A percentile compares a stretch with the other conserved stretches of the same genome.
Conservation (phyloP, 352 stramenopile species). For the Phytophthora lateralis region DNA sequence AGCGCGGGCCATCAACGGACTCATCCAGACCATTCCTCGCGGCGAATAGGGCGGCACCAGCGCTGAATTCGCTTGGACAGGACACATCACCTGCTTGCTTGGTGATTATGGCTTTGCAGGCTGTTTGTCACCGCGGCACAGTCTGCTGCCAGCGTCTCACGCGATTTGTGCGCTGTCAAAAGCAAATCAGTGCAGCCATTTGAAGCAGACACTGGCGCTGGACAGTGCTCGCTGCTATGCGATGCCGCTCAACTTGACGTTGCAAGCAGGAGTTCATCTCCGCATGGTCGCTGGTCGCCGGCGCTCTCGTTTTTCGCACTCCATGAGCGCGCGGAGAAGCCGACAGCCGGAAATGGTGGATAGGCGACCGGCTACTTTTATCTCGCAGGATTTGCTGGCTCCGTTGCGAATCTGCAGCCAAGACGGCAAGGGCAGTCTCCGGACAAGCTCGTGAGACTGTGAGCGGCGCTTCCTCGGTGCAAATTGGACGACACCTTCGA, state of each 20-base stretch:
- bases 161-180: background rate
- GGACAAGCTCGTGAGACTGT: slow-evolving; percentile 17
- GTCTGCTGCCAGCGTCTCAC: slow-evolving; percentile 19
- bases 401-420: slow-evolving; percentile 25
- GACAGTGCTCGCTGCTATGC: slow-evolving; percentile 24
- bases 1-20: slow-evolving; percentile 35
- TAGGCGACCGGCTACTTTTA: slow-evolving; percentile 37
- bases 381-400: slow-evolving; percentile 27
- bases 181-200: slow-evolving; percentile 32
- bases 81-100: slow-evolving; percentile 40
- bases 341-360: slow-evolving; percentile 30
- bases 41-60: slow-evolving; percentile 19
- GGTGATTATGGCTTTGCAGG: slow-evolving; percentile 40
- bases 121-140: slow-evolving; percentile 37
- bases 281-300: slow-evolving; percentile 17
- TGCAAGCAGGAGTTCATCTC: slow-evolving; percentile 14
- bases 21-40: slow-evolving; percentile 36
- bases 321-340: slow-evolving; percentile 7
- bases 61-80: slow-evolving; percentile 29
- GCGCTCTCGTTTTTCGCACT: slow-evolving; percentile 20
- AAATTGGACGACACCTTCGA: slow-evolving; percentile 6
- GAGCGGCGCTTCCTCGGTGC: background rate
- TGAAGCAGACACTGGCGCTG: slow-evolving; percentile 23
- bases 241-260: slow-evolving; percentile 37
- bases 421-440: slow-evolving; percentile 12